A percentile compares a stretch with the other conserved stretches of the same genome.
Evolutionary conservation across 495 filamentous ascomycete genomes (phyloP).

Genomic region (Aspergillus leporis): DNA sequence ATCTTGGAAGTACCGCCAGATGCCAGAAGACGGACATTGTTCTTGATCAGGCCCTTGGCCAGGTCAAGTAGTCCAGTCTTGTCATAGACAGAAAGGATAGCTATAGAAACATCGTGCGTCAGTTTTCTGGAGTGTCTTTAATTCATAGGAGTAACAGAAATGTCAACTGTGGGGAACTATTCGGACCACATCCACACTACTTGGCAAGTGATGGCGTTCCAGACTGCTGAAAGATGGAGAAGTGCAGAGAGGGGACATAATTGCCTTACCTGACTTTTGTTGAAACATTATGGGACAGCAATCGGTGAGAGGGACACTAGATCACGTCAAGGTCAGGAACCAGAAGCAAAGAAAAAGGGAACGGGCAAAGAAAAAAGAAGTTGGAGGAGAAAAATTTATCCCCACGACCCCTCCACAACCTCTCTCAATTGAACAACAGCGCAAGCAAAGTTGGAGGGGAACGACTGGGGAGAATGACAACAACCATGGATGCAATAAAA

Average conservation of each 20-base stretch:
- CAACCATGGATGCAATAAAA: not conserved
- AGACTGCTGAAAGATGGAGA: conserved; percentile 14
- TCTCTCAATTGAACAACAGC: not conserved
- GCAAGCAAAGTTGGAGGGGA: not conserved
- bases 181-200: conserved; percentile 17
- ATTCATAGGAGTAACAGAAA: conserved; percentile 12
- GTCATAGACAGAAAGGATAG: conserved; percentile 97
- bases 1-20: conserved; percentile 92
- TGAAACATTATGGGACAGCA: conserved; percentile 40
- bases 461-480: not conserved
- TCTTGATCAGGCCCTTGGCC: conserved; percentile 87
- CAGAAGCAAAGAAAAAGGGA: not conserved
- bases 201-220: conserved; percentile 12
- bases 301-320: conserved; percentile 27
- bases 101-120: conserved; percentile 42
- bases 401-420: conserved; percentile 3
- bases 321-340: conserved; percentile 8
- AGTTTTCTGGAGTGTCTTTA: conserved; percentile 9
- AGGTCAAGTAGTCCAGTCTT: conserved; percentile 97
- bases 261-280: conserved; percentile 44
- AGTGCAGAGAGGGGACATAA: conserved; percentile 14
- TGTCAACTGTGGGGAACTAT: conserved; percentile 20
- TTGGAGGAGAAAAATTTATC: conserved; percentile 6
- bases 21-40: conserved; percentile 88
- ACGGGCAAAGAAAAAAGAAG: not conserved